Base-by-base conservation (phyloP, 768 basidiomycete genomes). In the Tricholoma flavovirens region DNA sequence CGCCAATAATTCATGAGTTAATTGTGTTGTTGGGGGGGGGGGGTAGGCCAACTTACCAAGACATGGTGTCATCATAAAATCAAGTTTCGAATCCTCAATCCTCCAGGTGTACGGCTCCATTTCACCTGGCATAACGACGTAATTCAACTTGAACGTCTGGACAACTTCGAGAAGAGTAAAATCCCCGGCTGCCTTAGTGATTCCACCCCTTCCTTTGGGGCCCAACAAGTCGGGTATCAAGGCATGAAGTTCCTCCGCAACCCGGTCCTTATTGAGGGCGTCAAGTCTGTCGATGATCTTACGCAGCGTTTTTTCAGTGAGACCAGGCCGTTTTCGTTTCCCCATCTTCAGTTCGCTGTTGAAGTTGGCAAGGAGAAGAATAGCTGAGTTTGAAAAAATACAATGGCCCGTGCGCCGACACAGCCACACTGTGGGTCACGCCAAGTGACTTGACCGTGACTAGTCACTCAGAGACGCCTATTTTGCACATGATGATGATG, bases 1-100 rank as follows among this genome's bases (percentile, higher is more conserved):
- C 46, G 26, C 26, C 24, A 24, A 46, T 48, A 29, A 26, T 46
- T 46, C 45, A 46, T 26, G 45, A 46, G 45, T 46, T 46, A 46
- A 46, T 46, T 26, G 22, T 19, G 22, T 46, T 46, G 43, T 42
- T 42, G 15, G 19, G 6, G 45, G 45, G 24, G 45, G 26, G 29
- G 11, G n/a, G n/a, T n/a, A n/a, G 24, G 46, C 24, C 46, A 48
- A 48, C 46, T 48, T 48, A 48, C 46, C 24, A 29, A 48, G 46
- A 48, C 46, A 48, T 48, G 46, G 46, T 24, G 46, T 48, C 46
- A 48, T 48, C 15, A 14, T 48, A 48, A 48, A 48, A 48, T 48
- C 46, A 48, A 48, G 46, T 48, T 26, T 48, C n/a, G 46, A 48
- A 48, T 48, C 24, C 46, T 48, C 46, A 48, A 48, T 48, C 46